Conservation (phyloP, 2,329 filamentous ascomycete genomes). For the Thyridium curvatum region DNA sequence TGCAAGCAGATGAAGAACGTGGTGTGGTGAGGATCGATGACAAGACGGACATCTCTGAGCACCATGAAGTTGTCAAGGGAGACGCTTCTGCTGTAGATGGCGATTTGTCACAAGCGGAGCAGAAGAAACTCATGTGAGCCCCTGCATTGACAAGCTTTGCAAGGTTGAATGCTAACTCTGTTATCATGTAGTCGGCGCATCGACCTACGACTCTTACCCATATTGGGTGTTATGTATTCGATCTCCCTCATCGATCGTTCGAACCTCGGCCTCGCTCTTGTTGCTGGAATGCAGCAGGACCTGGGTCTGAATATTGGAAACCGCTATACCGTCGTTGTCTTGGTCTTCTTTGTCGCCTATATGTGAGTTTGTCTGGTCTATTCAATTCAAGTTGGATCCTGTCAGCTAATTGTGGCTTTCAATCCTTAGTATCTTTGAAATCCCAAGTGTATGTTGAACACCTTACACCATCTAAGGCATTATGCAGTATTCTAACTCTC, state of each 20-base stretch:
- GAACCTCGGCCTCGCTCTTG: conserved; percentile 25
- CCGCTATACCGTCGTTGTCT: conserved; percentile 16
- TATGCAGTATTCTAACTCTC: too few species aligned
- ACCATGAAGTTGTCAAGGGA: conserved; percentile 3
- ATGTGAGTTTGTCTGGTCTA: conserved; percentile 8
- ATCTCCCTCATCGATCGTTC: conserved; percentile 28
- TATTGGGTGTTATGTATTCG: conserved; percentile 29
- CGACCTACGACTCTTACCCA: conserved; percentile 29
- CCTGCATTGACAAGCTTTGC: background rate
- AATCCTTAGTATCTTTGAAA: too few species aligned
- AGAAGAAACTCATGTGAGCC: conserved; percentile 6
- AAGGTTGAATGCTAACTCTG: background rate
- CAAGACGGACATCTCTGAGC: background rate
- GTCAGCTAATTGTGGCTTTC: too few species aligned
- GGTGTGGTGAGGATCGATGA: conserved; percentile 1
- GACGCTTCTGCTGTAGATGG: background rate
- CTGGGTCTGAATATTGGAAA: conserved; percentile 15
- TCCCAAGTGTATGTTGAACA: too few species aligned
- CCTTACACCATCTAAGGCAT: too few species aligned
- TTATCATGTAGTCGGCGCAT: conserved; percentile 11
- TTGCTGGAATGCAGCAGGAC: conserved; percentile 19
- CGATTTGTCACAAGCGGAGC: conserved; percentile 3
- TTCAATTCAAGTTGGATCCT: background rate
- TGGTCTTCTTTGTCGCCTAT: conserved; percentile 20
- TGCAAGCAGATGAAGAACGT: too few species aligned